Evolutionary conservation across 768 basidiomycete genomes (phyloP).

Genomic region (Hericium erinaceus): DNA sequence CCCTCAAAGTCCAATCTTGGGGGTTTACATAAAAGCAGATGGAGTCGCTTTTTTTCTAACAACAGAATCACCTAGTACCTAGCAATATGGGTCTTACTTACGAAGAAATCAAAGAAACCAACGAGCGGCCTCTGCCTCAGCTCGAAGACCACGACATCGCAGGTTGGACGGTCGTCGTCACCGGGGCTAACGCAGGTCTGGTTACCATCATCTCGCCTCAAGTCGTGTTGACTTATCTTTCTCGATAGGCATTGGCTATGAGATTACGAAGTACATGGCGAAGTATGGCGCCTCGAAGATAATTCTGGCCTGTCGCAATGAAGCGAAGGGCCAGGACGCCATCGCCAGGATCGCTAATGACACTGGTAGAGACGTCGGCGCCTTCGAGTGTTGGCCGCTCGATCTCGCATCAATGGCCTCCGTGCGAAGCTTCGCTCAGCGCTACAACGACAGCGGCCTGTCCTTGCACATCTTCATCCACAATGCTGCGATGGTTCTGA

Average conservation of each 20-base stretch:
- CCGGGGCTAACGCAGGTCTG: background rate
- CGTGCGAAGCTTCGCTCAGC: background rate
- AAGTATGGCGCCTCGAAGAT: background rate
- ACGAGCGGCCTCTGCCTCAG: background rate
- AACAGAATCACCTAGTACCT: background rate
- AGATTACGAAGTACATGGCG: background rate
- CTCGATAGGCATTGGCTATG: background rate
- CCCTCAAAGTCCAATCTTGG: too few relatives aligned
- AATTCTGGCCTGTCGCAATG: background rate
- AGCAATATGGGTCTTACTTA: background rate
- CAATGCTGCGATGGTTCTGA: background rate
- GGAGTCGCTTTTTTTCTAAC: too few relatives aligned
- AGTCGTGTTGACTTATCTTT: background rate
- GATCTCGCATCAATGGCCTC: background rate
- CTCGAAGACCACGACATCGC: background rate
- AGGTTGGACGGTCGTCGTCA: background rate
- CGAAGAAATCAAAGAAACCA: background rate
- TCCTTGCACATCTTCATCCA: background rate
- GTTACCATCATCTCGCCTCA: too few relatives aligned
- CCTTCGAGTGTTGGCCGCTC: background rate
- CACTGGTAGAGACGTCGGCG: background rate
- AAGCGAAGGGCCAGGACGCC: background rate
- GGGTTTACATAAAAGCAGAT: too few relatives aligned
- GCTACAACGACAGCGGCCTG: background rate
- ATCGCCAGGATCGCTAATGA: background rate